phyloP scores from a whole-genome alignment of 1,284 basidiomycete species.

The Ustanciosporium gigantosporum region DNA sequence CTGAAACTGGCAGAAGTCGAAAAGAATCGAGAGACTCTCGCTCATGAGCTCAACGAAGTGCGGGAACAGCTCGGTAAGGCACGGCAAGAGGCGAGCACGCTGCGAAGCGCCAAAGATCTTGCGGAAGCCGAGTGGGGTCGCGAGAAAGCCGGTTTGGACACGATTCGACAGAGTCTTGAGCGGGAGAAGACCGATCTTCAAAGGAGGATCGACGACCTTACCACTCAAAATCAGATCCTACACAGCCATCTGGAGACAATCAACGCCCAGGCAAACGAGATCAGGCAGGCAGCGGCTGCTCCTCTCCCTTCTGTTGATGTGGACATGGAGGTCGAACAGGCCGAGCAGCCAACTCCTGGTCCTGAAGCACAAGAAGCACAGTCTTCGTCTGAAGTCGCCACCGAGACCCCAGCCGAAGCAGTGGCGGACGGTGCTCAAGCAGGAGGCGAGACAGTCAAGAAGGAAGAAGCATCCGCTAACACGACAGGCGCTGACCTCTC shows the following conservation, averaged over 20 bases:
- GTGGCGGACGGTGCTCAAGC: slow-evolving; percentile 1
- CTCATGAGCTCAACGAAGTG: slow-evolving; percentile 74
- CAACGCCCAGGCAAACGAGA: slow-evolving; percentile 76
- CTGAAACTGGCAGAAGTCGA: slow-evolving; percentile 75
- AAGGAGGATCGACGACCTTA: slow-evolving; percentile 73
- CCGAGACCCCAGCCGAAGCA: not conserved
- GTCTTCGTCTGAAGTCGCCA: not conserved
- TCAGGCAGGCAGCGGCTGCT: slow-evolving; percentile 65
- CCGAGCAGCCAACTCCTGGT: slow-evolving; percentile 10
- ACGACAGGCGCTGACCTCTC: slow-evolving; percentile 15
- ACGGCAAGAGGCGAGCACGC: slow-evolving; percentile 25
- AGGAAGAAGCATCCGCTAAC: slow-evolving; percentile 5
- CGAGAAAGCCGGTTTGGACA: slow-evolving; percentile 79
- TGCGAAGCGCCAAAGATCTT: slow-evolving; percentile 66
- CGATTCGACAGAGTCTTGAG: slow-evolving; percentile 75
- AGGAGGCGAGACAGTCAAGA: slow-evolving; percentile 2
- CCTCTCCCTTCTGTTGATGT: slow-evolving; percentile 49
- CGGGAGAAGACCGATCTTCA: slow-evolving; percentile 76
- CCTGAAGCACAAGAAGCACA: slow-evolving; percentile 8
- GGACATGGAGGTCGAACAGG: slow-evolving; percentile 36
- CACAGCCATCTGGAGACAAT: slow-evolving; percentile 85
- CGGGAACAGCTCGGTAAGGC: slow-evolving; percentile 40
- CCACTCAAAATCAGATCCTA: slow-evolving; percentile 75
- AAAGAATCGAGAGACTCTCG: slow-evolving; percentile 66
- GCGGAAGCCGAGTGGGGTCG: slow-evolving; percentile 71